phyloP scores from a whole-genome alignment of 78 protist species.

The Chrysochromulina tobinii region DNA sequence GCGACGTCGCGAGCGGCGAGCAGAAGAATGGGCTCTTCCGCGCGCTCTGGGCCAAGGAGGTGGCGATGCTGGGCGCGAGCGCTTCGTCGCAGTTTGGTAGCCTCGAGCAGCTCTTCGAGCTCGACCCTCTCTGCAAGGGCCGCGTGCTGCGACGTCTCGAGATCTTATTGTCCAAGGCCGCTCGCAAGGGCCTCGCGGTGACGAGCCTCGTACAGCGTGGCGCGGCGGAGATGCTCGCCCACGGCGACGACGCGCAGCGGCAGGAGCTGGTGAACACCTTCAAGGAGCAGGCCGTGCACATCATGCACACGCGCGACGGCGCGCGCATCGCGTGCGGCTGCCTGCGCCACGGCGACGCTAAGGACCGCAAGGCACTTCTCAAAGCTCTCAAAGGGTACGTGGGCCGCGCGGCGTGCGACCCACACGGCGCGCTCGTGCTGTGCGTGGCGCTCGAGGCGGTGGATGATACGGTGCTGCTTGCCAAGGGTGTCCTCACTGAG shows the following conservation, averaged over 20 bases:
- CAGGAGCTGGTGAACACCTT: background rate
- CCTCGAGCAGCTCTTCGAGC: background rate
- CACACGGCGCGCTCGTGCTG: background rate
- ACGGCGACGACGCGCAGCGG: background rate
- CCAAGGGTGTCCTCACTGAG: background rate
- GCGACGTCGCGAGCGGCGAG: background rate
- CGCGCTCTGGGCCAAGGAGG: slow-evolving; percentile 11
- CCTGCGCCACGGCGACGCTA: background rate
- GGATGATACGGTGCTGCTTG: background rate
- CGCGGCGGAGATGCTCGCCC: background rate
- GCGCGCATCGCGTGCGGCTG: slow-evolving; percentile 27
- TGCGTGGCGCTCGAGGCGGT: slow-evolving; percentile 10
- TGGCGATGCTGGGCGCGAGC: background rate
- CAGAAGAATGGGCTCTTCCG: background rate
- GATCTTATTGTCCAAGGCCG: background rate
- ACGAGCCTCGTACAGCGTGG: background rate
- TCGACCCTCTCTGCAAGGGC: background rate
- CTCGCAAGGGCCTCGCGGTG: background rate
- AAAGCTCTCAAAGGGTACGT: background rate
- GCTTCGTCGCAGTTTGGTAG: background rate
- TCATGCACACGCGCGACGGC: slow-evolving; percentile 6
- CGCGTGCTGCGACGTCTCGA: background rate
- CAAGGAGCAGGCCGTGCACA: background rate
- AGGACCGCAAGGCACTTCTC: background rate
- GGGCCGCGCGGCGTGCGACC: background rate